Evolutionary conservation across 192 early-diverging fungal species (phyloP).

Genomic region (Linnemannia elongata): DNA sequence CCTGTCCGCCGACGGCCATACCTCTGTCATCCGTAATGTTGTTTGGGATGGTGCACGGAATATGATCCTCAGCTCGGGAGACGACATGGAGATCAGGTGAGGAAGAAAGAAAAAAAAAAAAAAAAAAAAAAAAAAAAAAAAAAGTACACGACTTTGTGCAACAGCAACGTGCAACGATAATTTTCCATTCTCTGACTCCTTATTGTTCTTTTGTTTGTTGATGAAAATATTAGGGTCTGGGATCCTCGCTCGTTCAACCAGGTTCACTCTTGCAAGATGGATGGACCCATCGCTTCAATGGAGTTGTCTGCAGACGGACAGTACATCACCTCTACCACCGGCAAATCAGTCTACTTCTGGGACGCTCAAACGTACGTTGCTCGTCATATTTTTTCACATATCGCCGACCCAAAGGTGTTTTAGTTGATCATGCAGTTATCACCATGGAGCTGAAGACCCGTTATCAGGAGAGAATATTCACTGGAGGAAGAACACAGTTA

Average conservation of each 20-base stretch:
- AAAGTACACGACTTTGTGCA: background rate
- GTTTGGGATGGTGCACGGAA: conserved; percentile 72
- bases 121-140: background rate
- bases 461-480: background rate
- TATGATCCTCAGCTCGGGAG: conserved; percentile 72
- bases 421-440: background rate
- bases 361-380: conserved; percentile 73
- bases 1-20: conserved; percentile 64
- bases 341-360: conserved; percentile 81
- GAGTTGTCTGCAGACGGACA: conserved; percentile 81
- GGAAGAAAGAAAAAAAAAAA: background rate
- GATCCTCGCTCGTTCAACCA: conserved; percentile 79
- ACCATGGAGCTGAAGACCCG: background rate
- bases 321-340: conserved; percentile 83
- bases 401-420: background rate
- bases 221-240: conserved; percentile 66
- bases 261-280: conserved; percentile 73
- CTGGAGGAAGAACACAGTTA: too few species aligned
- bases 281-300: conserved; percentile 77
- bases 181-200: background rate
- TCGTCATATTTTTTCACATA: background rate
- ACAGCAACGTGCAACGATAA: background rate
- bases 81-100: conserved; percentile 68
- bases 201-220: background rate
- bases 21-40: conserved; percentile 72